Evolutionary conservation across 257 asterid genomes (phyloP).

Genomic region (Fraxinus quadrangulata): DNA sequence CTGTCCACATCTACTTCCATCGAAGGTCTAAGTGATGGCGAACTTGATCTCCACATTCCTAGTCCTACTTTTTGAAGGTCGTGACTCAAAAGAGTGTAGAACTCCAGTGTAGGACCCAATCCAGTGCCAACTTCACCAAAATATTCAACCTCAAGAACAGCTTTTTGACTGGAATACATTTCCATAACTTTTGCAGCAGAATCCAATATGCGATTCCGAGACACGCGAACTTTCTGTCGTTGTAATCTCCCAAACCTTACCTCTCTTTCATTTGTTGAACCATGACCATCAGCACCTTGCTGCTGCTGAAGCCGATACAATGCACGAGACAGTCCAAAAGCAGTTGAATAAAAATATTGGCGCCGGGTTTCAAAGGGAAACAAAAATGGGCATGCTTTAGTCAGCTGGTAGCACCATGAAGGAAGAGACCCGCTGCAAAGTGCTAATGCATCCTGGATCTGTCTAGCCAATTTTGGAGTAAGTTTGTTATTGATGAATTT

Average conservation of each 20-base stretch:
- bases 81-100: slow-evolving; percentile 90
- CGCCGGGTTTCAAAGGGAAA: slow-evolving; percentile 98
- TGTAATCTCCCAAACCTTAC: slow-evolving; percentile 84
- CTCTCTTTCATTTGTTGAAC: slow-evolving; percentile 77
- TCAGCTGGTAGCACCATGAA: slow-evolving; percentile 97
- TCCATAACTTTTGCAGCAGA: slow-evolving; percentile 99
- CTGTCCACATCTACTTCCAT: slow-evolving; percentile 59
- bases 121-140: slow-evolving; percentile 99
- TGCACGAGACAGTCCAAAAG: slow-evolving; percentile 96
- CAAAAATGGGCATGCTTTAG: slow-evolving; percentile 96
- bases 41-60: slow-evolving; percentile 85
- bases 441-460: slow-evolving; percentile 96
- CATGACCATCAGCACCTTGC: slow-evolving; percentile 93
- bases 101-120: slow-evolving; percentile 96
- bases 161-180: slow-evolving; percentile 96
- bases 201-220: slow-evolving; percentile 85
- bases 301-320: slow-evolving; percentile 93
- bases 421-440: slow-evolving; percentile 97
- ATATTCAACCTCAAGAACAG: slow-evolving; percentile 98
- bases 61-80: slow-evolving; percentile 86
- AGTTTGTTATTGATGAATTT: slow-evolving; percentile 85
- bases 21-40: slow-evolving; percentile 38
- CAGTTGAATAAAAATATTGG: slow-evolving; percentile 96
- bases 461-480: slow-evolving; percentile 90
- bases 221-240: slow-evolving; percentile 98